Evolutionary conservation across 2,329 filamentous ascomycete species (phyloP).

Genomic region (Phaeophleospora eucalypticola): DNA sequence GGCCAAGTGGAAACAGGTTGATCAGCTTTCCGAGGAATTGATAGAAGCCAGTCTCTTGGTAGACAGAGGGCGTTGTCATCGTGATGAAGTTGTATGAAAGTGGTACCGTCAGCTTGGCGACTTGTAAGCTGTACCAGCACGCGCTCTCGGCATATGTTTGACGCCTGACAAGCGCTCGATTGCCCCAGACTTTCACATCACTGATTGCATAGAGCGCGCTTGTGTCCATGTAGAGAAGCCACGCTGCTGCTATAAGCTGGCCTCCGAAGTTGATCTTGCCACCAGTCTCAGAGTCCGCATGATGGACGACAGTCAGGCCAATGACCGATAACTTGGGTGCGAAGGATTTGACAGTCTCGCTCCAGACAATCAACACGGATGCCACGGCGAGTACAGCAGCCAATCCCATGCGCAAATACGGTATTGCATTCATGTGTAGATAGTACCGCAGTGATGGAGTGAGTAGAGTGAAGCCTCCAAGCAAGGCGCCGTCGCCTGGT

Average conservation of each 20-base stretch:
- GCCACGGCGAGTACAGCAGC: constrained; percentile 68
- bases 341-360: constrained; percentile 82
- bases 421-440: constrained; percentile 68
- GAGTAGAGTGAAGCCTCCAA: constrained; percentile 57
- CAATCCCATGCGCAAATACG: constrained; percentile 59
- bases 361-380: constrained; percentile 85
- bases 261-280: constrained; percentile 80
- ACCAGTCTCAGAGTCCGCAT: constrained; percentile 58
- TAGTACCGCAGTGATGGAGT: constrained; percentile 80
- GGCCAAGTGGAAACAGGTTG: constrained; percentile 74
- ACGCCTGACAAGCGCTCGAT: constrained; percentile 79
- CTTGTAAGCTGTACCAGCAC: constrained; percentile 92
- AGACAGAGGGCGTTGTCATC: constrained; percentile 70
- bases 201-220: constrained; percentile 83
- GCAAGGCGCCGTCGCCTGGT: constrained; percentile 32
- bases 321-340: constrained; percentile 71
- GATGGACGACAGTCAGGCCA: constrained; percentile 66
- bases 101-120: constrained; percentile 87
- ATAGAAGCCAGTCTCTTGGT: constrained; percentile 78
- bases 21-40: constrained; percentile 78
- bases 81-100: constrained; percentile 96
- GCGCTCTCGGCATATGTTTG: constrained; percentile 92
- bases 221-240: constrained; percentile 95
- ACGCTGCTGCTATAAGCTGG: constrained; percentile 76
- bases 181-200: constrained; percentile 96